Base-by-base conservation (phyloP, 768 basidiomycete genomes). In the Tylopilus felleus region DNA sequence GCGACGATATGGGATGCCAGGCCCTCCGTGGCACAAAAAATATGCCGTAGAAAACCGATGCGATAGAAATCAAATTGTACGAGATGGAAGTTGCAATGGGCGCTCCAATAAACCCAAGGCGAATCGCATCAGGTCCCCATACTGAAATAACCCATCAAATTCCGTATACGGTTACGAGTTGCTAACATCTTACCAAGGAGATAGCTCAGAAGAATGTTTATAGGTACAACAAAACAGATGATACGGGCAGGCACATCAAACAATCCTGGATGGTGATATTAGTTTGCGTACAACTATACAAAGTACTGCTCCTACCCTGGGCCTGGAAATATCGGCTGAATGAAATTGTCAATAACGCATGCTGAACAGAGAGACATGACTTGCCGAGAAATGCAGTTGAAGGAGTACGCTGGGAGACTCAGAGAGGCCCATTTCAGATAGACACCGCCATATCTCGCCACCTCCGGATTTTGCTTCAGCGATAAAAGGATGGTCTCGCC, bases 21-120 rank as follows among this genome's bases (percentile, higher is more conserved):
- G 95, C 95, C 0, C 84, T 89, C 39, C 76, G 68, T 54, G 71
- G 90, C 27, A 83, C 81, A 60, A 80, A 84, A 61, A 80, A 78
- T 14, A 85, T 60, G 4, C 83, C 88, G 59, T 89, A 90, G 21
- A 75, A 51, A 45, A 89, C 68, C 1, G 83, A 88, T 43, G 79
- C 65, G 29, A 86, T 39, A 0, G 83, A 74, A 45, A 92, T 85
- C 22, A 96, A 74, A 69, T 93, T 96, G 72, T 94, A 92, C 16
- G 89, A 89, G 48, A 94, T 78, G 0, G 89, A 87, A 1, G 92
- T 90, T 0, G 94, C 89, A 38, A 98, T 78, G 0, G 96, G 95
- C 3, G 94, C 95, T 16, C 96, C 96, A 51, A 91, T 83, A 69
- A 91, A 98, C 1, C 96, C 96, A 5, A 98, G 75, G 13, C 88